phyloP scores from a whole-genome alignment of 2,329 filamentous ascomycete genomes.

The Exophiala dermatitidis region DNA sequence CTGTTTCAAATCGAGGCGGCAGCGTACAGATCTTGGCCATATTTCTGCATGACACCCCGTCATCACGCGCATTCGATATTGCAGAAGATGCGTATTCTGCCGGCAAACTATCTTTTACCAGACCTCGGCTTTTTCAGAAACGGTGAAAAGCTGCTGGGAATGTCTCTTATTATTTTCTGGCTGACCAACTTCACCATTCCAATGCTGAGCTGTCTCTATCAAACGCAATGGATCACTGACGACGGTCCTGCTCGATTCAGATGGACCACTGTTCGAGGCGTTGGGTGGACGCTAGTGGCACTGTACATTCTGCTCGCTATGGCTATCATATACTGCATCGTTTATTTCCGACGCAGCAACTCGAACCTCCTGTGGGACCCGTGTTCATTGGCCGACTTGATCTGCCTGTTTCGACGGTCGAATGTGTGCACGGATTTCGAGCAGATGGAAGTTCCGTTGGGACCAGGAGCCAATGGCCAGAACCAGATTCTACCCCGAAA shows the following conservation, averaged over 20 bases:
- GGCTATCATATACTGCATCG: constrained; percentile 51
- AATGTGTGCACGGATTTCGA: constrained; percentile 69
- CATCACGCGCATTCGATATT: constrained; percentile 50
- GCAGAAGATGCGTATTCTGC: constrained; percentile 52
- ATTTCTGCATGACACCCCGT: constrained; percentile 57
- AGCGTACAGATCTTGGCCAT: constrained; percentile 69
- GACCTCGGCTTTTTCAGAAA: constrained; percentile 60
- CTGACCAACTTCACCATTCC: constrained; percentile 72
- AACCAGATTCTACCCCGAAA: constrained; percentile 49
- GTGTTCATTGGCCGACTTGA: constrained; percentile 70
- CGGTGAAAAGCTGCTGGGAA: constrained; percentile 60
- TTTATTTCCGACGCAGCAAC: constrained; percentile 57
- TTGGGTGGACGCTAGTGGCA: constrained; percentile 69
- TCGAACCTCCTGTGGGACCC: constrained; percentile 84
- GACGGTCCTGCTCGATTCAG: constrained; percentile 57
- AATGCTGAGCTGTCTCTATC: constrained; percentile 70
- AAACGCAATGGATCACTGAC: constrained; percentile 55
- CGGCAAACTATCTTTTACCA: constrained; percentile 61
- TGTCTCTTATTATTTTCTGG: constrained; percentile 66
- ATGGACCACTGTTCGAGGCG: constrained; percentile 70
- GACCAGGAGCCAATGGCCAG: constrained; percentile 28
- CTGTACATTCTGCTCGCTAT: constrained; percentile 63
- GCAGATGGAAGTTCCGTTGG: constrained; percentile 55
- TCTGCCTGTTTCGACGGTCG: constrained; percentile 69
- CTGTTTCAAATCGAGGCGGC: constrained; percentile 66